Percentiles rank a stretch among this genome's conserved stretches.
These are phyloP conservation scores for Alternaria hordeiaustralica DNA, from an alignment of 2,329 filamentous ascomycete species.

Conservation along the genomic window DNA sequence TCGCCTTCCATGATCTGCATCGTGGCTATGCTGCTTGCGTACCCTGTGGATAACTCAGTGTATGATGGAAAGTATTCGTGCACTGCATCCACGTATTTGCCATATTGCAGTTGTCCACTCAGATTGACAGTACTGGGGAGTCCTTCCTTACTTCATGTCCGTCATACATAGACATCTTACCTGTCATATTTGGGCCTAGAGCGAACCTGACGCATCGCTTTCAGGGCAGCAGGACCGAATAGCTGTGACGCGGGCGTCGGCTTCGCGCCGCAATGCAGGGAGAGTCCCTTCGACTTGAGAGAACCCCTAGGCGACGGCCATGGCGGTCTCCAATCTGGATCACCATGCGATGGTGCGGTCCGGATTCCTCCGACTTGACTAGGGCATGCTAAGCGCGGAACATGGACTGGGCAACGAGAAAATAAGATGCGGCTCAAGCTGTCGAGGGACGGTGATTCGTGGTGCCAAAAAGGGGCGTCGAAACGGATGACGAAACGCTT, in stretches of 20 bases:
- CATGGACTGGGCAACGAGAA: constrained; percentile 23
- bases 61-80: neutral
- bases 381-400: constrained; percentile 24
- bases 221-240: constrained; percentile 5
- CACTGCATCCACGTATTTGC: neutral
- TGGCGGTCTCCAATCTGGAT: constrained; percentile 7
- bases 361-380: constrained; percentile 23
- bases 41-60: neutral
- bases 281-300: constrained; percentile 1
- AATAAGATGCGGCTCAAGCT: constrained; percentile 37
- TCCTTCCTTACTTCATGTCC: neutral
- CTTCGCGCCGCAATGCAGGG: constrained; percentile 18
- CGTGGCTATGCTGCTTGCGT: constrained; percentile 12
- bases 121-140: neutral
- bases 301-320: constrained; percentile 7
- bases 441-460: constrained; percentile 22
- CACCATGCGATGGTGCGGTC: constrained; percentile 15
- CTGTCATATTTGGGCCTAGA: constrained; percentile 1
- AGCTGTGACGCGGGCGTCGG: constrained; percentile 4
- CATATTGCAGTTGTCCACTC: neutral
- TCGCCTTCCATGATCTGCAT: constrained; percentile 10
- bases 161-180: neutral
- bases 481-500: constrained; percentile 45
- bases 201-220: neutral
- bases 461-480: constrained; percentile 29